Conservation (phyloP, 2,329 filamentous ascomycete genomes). For the Trichoderma gracile region DNA sequence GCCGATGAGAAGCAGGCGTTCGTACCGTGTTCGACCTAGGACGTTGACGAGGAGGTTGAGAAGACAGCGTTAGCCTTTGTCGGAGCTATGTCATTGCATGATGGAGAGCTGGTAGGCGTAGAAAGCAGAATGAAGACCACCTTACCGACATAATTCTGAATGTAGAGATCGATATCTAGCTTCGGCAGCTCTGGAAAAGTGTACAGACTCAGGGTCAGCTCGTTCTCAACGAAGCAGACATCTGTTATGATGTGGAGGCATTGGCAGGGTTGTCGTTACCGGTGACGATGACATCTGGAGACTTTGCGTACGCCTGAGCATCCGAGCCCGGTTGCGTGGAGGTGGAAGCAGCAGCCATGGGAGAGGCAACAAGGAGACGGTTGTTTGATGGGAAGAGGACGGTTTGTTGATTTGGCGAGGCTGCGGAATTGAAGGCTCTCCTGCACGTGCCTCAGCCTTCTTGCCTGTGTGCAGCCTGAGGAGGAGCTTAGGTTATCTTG, state of each 20-base stretch:
- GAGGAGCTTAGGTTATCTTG: constrained; percentile 2
- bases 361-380: background rate
- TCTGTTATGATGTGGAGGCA: background rate
- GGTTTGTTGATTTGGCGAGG: constrained; percentile 15
- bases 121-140: background rate
- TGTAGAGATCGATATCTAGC: constrained; percentile 88
- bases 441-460: constrained; percentile 27
- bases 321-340: constrained; percentile 19
- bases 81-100: background rate
- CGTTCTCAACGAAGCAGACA: background rate
- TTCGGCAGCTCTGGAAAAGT: constrained; percentile 68
- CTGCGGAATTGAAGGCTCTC: constrained; percentile 9
- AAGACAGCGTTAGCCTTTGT: background rate
- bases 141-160: constrained; percentile 82
- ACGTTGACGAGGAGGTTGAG: background rate
- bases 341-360: constrained; percentile 17
- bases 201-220: constrained; percentile 13
- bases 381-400: background rate
- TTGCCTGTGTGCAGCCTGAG: background rate
- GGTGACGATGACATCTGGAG: constrained; percentile 46
- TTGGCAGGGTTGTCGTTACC: constrained; percentile 29
- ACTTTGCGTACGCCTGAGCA: constrained; percentile 13
- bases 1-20: constrained; percentile 81
- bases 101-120: background rate
- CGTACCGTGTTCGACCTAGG: constrained; percentile 74